Evolutionary conservation across 139 green algal species (phyloP), one percentile per base, ranked within the genome.

Genomic region (Micromonas commoda): DNA sequence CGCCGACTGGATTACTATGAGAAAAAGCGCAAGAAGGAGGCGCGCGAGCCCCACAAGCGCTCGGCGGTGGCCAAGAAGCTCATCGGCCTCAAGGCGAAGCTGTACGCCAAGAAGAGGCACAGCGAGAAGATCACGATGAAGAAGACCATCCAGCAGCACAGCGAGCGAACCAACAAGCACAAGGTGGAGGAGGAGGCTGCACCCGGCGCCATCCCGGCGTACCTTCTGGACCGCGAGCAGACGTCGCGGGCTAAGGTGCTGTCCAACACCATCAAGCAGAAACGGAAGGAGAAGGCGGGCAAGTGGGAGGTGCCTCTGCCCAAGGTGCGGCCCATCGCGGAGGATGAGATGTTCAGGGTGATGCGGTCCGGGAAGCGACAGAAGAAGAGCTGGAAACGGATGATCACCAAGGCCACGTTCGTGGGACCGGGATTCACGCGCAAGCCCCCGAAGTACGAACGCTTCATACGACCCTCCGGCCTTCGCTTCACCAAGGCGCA

Each of bases 201-300:
- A 37, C 87, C 93, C 76, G 90, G 91, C 26, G 96, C 96, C 3
- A 86, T 99, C 60, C 96, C 96, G 1, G 91, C 96, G 0, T 99
- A 99, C 84, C 87, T 99, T 76, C 88, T 99, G 78, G 96, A 99
- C 85, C 90, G 96, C 80, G 96, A 99, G 74, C 93, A 97, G 85
- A 92, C 92, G 2, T 91, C 97, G 69, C 87, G 95, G 0, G 94
- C 95, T 60, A 99, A 99, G 86, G 93, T 99, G 76, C 89, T 99
- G 70, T 96, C 89, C 91, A 99, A 99, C 86, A 98, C 96, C 38
- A 94, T 99, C 82, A 99, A 99, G 90, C 95, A 99, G 85, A 99
- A 99, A 84, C 86, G 95, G 3, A 99, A 99, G 82, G 93, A 99
- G 83, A 99, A 99, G 90, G 95, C 95, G 9, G 95, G 95, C 70